phyloP scores from a whole-genome alignment of 2,329 filamentous ascomycete species.

The Trichoderma koningii region DNA sequence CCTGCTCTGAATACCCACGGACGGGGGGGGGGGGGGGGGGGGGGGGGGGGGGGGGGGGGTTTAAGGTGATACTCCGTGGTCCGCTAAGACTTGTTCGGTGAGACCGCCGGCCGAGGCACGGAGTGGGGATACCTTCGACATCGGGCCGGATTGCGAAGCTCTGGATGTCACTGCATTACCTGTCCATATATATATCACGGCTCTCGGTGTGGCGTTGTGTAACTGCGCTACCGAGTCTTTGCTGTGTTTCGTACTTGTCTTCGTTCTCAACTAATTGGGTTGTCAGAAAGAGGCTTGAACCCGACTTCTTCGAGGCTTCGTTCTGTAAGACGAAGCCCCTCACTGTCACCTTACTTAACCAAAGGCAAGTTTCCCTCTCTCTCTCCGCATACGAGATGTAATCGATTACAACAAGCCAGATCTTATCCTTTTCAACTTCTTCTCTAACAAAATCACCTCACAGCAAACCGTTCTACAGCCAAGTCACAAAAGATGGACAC shows the following conservation, averaged over 20 bases:
- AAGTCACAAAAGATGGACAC: conserved; percentile 46
- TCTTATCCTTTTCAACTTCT: background rate
- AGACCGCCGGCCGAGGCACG: conserved; percentile 18
- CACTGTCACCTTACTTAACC: no score
- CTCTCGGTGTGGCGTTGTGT: background rate
- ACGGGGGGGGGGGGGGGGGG: no score
- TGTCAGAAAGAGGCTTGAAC: no score
- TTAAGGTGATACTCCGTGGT: background rate
- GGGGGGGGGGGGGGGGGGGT: no score
- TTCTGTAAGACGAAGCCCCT: no score
- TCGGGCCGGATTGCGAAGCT: background rate
- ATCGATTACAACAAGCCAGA: no score
- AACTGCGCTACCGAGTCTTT: no score
- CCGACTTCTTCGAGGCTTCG: no score
- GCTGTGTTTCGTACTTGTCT: no score
- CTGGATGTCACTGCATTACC: background rate
- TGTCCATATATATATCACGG: background rate
- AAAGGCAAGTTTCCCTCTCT: no score
- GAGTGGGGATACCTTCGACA: background rate
- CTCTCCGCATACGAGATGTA: no score
- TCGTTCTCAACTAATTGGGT: no score
- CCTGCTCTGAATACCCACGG: background rate
- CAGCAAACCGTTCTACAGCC: background rate
- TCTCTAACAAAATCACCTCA: background rate
- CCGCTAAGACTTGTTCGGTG: background rate